Evolutionary conservation across 345 rosid genomes (phyloP).

Genomic region (Zanthoxylum bungeanum): DNA sequence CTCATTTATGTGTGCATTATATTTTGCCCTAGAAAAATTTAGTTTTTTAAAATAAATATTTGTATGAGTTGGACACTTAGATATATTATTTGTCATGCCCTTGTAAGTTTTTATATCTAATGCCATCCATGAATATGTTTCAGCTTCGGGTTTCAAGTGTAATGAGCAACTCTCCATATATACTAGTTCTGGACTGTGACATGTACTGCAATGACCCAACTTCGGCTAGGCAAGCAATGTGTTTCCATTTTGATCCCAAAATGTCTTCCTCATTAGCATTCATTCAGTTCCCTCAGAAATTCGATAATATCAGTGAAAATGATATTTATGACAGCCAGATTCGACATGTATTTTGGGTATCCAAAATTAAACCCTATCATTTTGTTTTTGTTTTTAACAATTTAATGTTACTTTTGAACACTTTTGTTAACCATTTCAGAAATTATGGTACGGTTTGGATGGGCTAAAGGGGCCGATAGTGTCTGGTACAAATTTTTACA

Average conservation of each 20-base stretch:
- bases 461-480: conserved; percentile 36
- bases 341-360: conserved; percentile 27
- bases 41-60: too few relatives aligned
- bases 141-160: conserved; percentile 54
- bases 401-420: too few relatives aligned
- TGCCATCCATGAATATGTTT: too few relatives aligned
- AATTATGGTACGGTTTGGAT: conserved; percentile 23
- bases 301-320: conserved; percentile 24
- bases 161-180: conserved; percentile 41
- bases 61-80: too few relatives aligned
- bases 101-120: too few relatives aligned
- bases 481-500: conserved; percentile 43
- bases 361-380: neutral
- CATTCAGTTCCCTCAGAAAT: conserved; percentile 46
- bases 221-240: conserved; percentile 45
- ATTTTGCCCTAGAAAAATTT: too few relatives aligned
- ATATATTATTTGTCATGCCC: too few relatives aligned
- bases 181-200: conserved; percentile 48
- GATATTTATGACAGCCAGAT: conserved; percentile 46
- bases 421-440: conserved; percentile 8
- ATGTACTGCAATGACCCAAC: conserved; percentile 47
- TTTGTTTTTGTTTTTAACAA: neutral
- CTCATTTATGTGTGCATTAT: too few relatives aligned
- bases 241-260: conserved; percentile 37
- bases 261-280: conserved; percentile 29